These are phyloP conservation scores for Leishmania tarentolae DNA, from an alignment of 208 protist species.

Conservation along the genomic window DNA sequence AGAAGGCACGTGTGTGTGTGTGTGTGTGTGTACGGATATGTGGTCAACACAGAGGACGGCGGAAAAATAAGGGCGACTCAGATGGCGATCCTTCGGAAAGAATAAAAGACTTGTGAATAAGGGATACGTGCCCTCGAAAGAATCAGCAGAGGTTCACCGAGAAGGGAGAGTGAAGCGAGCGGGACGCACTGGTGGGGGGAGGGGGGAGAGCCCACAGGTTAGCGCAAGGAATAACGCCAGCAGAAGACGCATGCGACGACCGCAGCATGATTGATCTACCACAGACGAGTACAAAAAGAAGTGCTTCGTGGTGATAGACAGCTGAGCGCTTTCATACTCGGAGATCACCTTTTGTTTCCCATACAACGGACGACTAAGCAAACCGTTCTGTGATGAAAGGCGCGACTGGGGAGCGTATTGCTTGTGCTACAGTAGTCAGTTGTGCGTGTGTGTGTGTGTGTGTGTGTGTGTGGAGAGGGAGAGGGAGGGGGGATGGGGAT, in stretches of 20 bases:
- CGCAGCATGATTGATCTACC: not conserved
- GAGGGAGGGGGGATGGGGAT: too few relatives aligned
- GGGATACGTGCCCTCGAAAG: not conserved
- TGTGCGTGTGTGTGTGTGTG: not conserved
- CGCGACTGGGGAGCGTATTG: not conserved
- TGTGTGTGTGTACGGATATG: not conserved
- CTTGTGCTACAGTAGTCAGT: not conserved
- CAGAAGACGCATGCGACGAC: not conserved
- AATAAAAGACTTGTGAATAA: not conserved
- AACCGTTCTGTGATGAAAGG: not conserved
- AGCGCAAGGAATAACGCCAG: not conserved
- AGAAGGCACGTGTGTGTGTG: not conserved
- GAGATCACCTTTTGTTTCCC: not conserved
- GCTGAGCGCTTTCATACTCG: not conserved
- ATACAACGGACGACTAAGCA: not conserved
- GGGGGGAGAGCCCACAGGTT: not conserved
- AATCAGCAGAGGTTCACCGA: not conserved
- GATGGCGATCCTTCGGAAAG: not conserved
- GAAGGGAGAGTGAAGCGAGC: not conserved
- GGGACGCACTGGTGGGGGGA: not conserved
- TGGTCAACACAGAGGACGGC: not conserved
- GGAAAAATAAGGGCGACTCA: not conserved
- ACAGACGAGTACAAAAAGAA: not conserved
- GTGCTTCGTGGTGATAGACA: not conserved
- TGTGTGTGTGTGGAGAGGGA: too few relatives aligned